Evolutionary conservation across 2,329 filamentous ascomycete species (phyloP).

Genomic region (Ascochyta lentis): DNA sequence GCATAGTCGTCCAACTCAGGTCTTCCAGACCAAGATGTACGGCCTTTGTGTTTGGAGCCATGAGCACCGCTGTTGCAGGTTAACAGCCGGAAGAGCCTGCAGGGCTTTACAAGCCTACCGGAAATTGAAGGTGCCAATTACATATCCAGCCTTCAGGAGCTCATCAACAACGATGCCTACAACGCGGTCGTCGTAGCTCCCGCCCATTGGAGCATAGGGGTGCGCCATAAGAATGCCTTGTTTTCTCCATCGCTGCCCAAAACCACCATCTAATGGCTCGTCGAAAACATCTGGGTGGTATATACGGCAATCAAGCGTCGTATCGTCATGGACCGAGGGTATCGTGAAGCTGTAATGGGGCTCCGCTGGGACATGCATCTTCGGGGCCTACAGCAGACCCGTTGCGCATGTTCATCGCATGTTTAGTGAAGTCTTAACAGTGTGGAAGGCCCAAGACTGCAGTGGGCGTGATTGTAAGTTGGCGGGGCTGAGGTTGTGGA

Average conservation of each 20-base stretch:
- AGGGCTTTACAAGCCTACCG: conserved; percentile 61
- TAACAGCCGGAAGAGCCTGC: not conserved
- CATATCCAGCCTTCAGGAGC: conserved; percentile 72
- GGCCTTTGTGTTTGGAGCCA: conserved; percentile 67
- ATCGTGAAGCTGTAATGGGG: conserved; percentile 70
- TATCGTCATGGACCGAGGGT: conserved; percentile 82
- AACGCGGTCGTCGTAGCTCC: conserved; percentile 81
- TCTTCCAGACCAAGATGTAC: conserved; percentile 85
- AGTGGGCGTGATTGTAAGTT: not conserved
- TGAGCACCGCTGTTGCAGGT: conserved; percentile 71
- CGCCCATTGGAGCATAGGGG: conserved; percentile 88
- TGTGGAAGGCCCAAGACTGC: not conserved
- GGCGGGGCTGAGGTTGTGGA: conserved; percentile 4
- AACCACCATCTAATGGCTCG: conserved; percentile 13
- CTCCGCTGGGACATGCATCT: conserved; percentile 35
- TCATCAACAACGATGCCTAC: conserved; percentile 70
- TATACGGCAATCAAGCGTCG: conserved; percentile 78
- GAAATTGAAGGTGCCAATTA: conserved; percentile 92
- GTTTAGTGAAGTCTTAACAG: conserved; percentile 5
- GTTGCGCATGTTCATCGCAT: conserved; percentile 31
- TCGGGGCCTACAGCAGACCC: conserved; percentile 35
- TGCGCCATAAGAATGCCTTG: conserved; percentile 77
- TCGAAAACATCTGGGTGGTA: conserved; percentile 63
- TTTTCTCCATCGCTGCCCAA: conserved; percentile 39
- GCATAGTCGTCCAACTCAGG: conserved; percentile 83